Conservation (phyloP, 2,329 filamentous ascomycete genomes). For the Xylaria sp. region DNA sequence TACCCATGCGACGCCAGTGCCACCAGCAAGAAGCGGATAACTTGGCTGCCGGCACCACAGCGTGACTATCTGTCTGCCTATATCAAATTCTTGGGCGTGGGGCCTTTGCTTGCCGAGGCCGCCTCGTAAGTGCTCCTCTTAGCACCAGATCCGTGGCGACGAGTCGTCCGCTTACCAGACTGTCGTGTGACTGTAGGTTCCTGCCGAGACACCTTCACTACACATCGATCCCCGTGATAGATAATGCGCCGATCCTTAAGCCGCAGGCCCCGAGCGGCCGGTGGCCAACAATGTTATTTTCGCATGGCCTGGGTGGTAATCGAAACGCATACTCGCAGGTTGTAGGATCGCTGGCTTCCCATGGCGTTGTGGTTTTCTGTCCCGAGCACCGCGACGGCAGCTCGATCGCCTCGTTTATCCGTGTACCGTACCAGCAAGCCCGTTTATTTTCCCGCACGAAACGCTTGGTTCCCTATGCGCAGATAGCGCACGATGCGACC, state of each 20-base stretch:
- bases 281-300: constrained; percentile 87
- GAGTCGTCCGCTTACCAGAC: constrained; percentile 11
- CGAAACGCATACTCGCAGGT: constrained; percentile 87
- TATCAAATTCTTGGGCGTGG: constrained; percentile 74
- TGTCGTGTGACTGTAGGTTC: constrained; percentile 51
- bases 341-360: constrained; percentile 76
- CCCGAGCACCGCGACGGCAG: constrained; percentile 85
- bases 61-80: constrained; percentile 76
- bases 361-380: constrained; percentile 80
- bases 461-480: constrained; percentile 53
- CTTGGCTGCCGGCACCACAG: constrained; percentile 81
- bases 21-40: constrained; percentile 63
- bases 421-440: constrained; percentile 59
- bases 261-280: constrained; percentile 53
- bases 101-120: constrained; percentile 60
- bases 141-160: not conserved
- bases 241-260: constrained; percentile 69
- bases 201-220: constrained; percentile 75
- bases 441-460: constrained; percentile 43
- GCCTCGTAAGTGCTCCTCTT: constrained; percentile 57
- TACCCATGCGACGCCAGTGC: constrained; percentile 69
- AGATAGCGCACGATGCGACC: constrained; percentile 66
- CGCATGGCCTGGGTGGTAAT: constrained; percentile 81
- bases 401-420: constrained; percentile 74
- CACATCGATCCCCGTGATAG: constrained; percentile 72